Base-by-base conservation (phyloP, 169 alveolate genomes). In the Eimeria nieschulzi region DNA sequence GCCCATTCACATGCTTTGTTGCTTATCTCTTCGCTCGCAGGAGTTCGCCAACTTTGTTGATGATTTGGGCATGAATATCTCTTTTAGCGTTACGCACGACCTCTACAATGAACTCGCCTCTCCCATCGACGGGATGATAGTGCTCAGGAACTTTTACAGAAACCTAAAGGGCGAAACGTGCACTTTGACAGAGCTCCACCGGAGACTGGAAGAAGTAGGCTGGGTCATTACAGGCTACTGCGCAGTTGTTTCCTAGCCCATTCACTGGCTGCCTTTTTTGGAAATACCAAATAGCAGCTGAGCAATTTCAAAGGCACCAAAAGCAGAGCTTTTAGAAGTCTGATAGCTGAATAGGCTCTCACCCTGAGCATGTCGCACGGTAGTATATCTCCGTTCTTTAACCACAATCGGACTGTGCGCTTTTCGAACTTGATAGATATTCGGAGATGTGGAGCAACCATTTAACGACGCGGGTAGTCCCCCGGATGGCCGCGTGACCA, bases 161-260 rank as follows among this genome's bases (percentile, higher is more conserved):
- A 92, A 92, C 73, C 79, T 85, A 56, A 21, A 56, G 0, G 94
- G 94, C 25, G 91, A 92, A 21, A 54, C 85, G 70, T 88, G 93
- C 54, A 59, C 90, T 19, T 73, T 92, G 51, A 33, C 90, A 15
- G 86, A 82, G 86, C 91, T 92, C 12, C 87, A 71, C n/a, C 56
- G 91, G 51, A 82, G 94, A 17, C 93, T 92, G 12, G 94, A 92
- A 83, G 94, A 92, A 66, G 94, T 87, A 75, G 39, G 88, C 53
- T 21, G 39, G 33, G 9, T 56, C 53, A 55, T 26, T 7, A 12
- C 46, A 33, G 46, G 46, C 46, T 33, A 33, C 46, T 33, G 46
- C 46, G 46, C 46, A 33, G 46, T 33, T 33, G 46, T 33, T 33
- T 33, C 46, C 3, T 33, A 33, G 3, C 46, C 46, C 46, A 33